Percentiles rank a stretch among this genome's conserved stretches.
Evolutionary conservation across 306 rosid genomes (phyloP).

Genomic region (Quercus gilva): DNA sequence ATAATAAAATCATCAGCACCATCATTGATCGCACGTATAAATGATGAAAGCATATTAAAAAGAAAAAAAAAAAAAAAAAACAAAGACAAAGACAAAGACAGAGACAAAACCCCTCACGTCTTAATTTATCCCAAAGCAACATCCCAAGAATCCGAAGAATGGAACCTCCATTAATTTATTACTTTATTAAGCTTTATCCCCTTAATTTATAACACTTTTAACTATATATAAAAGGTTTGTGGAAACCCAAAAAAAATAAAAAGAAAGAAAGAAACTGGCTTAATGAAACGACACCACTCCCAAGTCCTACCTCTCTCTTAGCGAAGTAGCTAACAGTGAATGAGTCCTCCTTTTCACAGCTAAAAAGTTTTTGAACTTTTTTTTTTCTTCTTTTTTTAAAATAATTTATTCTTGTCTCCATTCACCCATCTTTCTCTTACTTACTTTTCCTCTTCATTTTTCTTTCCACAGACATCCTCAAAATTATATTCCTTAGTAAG

Average conservation of each 20-base stretch:
- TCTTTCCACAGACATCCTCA: slow-evolving; percentile 38
- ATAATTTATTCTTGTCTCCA: background rate
- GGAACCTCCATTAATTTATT: background rate
- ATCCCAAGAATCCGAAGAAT: slow-evolving; percentile 16
- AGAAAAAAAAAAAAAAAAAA: background rate
- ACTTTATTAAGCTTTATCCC: background rate
- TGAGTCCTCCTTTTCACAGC: background rate
- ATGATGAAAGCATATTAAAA: too few relatives aligned
- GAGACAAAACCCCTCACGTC: background rate
- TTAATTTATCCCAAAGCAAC: background rate
- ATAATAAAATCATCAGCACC: too few relatives aligned
- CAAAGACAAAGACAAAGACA: background rate
- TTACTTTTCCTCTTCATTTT: background rate
- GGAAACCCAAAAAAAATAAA: background rate
- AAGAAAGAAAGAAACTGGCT: background rate
- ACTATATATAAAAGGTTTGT: too few relatives aligned
- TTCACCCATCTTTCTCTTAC: slow-evolving; percentile 19
- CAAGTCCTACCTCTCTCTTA: background rate
- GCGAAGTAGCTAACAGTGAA: background rate
- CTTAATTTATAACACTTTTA: too few relatives aligned
- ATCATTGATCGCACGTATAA: background rate
- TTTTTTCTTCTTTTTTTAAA: background rate
- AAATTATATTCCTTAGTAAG: too few relatives aligned
- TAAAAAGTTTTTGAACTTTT: background rate
- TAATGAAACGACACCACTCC: background rate